Conservation (phyloP, 2,329 filamentous ascomycete genomes). For the Neonectria punicea region DNA sequence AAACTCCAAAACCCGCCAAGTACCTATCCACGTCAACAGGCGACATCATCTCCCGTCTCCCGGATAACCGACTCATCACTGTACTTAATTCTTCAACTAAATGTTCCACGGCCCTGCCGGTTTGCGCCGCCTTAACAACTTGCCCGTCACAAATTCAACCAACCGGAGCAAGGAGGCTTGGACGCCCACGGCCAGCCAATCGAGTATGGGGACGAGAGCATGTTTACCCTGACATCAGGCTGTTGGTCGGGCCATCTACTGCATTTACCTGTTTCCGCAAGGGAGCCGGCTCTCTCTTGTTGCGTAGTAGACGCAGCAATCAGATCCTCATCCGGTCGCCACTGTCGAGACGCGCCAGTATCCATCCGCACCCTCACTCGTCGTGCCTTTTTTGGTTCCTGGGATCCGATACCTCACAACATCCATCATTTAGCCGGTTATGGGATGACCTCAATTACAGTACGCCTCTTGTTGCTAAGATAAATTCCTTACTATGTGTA, state of each 20-base stretch:
- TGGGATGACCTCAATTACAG: background rate
- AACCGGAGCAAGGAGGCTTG: constrained; percentile 30
- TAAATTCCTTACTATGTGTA: background rate
- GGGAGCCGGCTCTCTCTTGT: background rate
- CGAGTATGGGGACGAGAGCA: constrained; percentile 27
- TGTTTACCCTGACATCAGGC: constrained; percentile 33
- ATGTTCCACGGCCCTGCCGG: constrained; percentile 16
- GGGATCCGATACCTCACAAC: background rate
- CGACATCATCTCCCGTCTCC: background rate
- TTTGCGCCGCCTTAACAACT: constrained; percentile 15
- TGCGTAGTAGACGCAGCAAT: constrained; percentile 5
- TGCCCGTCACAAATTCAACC: constrained; percentile 19
- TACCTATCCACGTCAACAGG: background rate
- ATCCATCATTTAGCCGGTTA: background rate
- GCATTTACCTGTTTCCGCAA: constrained; percentile 1
- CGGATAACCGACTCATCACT: background rate
- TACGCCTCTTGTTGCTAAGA: background rate
- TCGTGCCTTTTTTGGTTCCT: background rate
- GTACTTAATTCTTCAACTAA: background rate
- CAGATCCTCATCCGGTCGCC: constrained; percentile 13
- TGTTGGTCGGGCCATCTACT: constrained; percentile 37
- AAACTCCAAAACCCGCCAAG: background rate
- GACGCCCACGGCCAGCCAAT: constrained; percentile 30
- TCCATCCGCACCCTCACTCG: background rate
- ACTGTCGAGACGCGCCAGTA: background rate